Evolutionary conservation across 2,329 filamentous ascomycete genomes (phyloP).

Genomic region (Beauveria sp.): DNA sequence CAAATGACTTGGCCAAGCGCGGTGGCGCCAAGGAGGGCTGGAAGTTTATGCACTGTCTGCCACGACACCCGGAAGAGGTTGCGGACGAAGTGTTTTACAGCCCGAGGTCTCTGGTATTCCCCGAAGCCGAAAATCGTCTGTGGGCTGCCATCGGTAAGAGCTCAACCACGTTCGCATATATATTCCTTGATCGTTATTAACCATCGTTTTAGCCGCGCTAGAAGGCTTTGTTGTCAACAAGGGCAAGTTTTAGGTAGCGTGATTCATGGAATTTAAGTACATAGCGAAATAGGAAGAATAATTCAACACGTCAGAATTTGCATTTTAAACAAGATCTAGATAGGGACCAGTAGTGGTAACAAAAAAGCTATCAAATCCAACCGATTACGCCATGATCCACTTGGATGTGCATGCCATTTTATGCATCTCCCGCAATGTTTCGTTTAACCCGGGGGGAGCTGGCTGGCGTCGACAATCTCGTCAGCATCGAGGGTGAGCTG

Average conservation of each 20-base stretch:
- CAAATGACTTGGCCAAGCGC: slow-evolving; percentile 70
- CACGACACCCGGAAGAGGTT: slow-evolving; percentile 87
- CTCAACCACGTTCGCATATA: no score
- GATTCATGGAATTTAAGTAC: background rate
- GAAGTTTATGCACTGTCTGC: slow-evolving; percentile 99
- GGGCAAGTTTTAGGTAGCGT: slow-evolving; percentile 54
- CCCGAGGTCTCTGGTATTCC: slow-evolving; percentile 77
- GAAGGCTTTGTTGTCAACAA: slow-evolving; percentile 94
- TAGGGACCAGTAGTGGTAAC: slow-evolving; percentile 3
- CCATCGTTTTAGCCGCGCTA: slow-evolving; percentile 53
- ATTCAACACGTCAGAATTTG: background rate
- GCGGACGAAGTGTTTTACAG: slow-evolving; percentile 92
- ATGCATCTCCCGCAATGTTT: background rate
- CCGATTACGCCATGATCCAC: slow-evolving; percentile 17
- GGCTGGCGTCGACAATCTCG: slow-evolving; percentile 89
- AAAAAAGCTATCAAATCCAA: slow-evolving; percentile 10
- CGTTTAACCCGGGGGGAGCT: slow-evolving; percentile 77
- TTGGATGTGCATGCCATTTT: background rate
- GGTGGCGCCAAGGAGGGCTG: slow-evolving; percentile 83
- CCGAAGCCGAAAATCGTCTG: slow-evolving; percentile 87
- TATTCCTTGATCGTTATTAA: background rate
- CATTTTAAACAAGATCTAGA: slow-evolving; percentile 7
- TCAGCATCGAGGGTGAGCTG: slow-evolving; percentile 73
- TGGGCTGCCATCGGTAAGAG: slow-evolving; percentile 76
- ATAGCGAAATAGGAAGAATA: background rate